Evolutionary conservation across 495 filamentous ascomycete species (phyloP), one percentile per base, ranked within the genome.

Genomic region (Corynascus novoguineensis): DNA sequence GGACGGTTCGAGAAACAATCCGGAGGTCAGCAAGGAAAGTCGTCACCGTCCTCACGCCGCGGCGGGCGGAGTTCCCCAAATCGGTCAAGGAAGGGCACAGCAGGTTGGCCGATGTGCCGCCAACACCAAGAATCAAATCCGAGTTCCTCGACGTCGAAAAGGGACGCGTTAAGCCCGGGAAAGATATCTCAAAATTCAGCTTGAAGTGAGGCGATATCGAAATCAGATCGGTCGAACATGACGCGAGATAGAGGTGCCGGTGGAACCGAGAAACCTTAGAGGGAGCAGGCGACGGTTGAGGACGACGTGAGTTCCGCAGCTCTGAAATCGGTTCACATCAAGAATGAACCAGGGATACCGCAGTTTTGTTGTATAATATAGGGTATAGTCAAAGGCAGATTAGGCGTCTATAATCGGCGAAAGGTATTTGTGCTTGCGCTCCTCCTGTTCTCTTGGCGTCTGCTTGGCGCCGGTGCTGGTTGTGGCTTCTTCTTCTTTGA

Each of bases 381-480:
- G 50, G 41, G 50, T 52, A 32, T 38, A 58, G 44, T 53, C 41
- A n/a, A 58, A 48, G 60, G 38, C 38, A 57, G 38, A 42, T 59
- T 40, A 58, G 59, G 63, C 48, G 61, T 70, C 77, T 72, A 86
- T 70, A 86, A 71, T 63, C 69, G 70, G 62, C 86, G 79, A 61
- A 90, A 84, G 41, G 80, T 79, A 70, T 90, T 90, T 40, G 81
- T 83, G 70, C 85, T 88, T 12, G 87, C 87, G 74, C 86, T 89
- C 57, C 87, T 74, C 78, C 81, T 79, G 60, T 81, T 79, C 60
- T 78, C 74, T 32, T 63, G 60, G 47, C 74, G 75, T 60, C 65
- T 72, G 60, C 72, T 73, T 57, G 69, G 66, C 53, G 60, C 59
- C 58, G 71, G 65, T 28, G 64, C 59, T 50, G 68, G 62, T 45